These are phyloP conservation scores for apple (Malus domestica) DNA, from an alignment of 306 rosid genomes.

Conservation along the genomic window DNA sequence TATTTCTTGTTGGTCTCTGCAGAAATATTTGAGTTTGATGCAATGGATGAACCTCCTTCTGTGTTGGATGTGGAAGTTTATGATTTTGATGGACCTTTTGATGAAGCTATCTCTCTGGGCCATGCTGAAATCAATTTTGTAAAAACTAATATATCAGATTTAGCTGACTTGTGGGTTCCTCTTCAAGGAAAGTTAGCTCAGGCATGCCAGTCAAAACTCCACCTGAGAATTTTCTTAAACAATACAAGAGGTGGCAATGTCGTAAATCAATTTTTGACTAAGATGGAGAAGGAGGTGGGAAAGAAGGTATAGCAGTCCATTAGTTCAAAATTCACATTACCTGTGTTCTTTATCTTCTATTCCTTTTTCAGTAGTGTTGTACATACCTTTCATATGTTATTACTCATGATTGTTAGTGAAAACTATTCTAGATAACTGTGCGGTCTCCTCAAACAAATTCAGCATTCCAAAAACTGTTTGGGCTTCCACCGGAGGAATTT, in stretches of 20 bases:
- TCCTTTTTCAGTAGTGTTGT: not conserved
- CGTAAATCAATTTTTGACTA: conserved; percentile 66
- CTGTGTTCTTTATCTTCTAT: conserved; percentile 3
- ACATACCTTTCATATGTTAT: conserved; percentile 11
- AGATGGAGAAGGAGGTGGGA: conserved; percentile 98
- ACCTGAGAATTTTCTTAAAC: conserved; percentile 78
- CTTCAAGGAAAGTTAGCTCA: conserved; percentile 82
- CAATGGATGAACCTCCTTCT: conserved; percentile 94
- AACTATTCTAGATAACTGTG: conserved; percentile 54
- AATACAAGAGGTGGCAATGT: conserved; percentile 72
- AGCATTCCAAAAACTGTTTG: conserved; percentile 87
- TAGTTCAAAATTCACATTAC: conserved; percentile 12
- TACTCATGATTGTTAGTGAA: conserved; percentile 7
- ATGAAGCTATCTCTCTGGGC: conserved; percentile 72
- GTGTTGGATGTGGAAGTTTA: conserved; percentile 72
- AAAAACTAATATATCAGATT: conserved; percentile 74
- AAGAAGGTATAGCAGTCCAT: conserved; percentile 57
- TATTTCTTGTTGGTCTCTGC: conserved; percentile 17
- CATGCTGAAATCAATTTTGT: conserved; percentile 72
- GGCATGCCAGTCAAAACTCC: conserved; percentile 78
- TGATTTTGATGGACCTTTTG: conserved; percentile 93
- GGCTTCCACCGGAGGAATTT: conserved; percentile 94
- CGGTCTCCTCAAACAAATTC: conserved; percentile 98
- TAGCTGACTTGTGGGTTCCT: conserved; percentile 85
- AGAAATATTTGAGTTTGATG: conserved; percentile 98